Conservation (phyloP, 768 basidiomycete species). For the Kwoniella sp. region DNA sequence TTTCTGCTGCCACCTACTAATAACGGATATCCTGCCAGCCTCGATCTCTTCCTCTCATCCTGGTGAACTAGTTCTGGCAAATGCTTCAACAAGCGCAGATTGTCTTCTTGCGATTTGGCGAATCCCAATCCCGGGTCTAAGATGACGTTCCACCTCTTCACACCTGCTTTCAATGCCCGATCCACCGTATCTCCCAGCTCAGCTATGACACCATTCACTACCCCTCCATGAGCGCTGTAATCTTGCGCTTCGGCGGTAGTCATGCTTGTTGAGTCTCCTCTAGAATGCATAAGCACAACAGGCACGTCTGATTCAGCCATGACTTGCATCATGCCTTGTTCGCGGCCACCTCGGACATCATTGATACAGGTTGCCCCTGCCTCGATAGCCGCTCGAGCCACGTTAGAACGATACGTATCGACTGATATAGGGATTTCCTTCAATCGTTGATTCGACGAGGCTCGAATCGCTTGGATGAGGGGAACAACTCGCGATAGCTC, state of each 20-base stretch:
- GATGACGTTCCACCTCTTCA: conserved; percentile 84
- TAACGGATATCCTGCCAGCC: conserved; percentile 60
- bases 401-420: conserved; percentile 83
- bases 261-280: conserved; percentile 77
- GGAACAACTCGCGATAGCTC: conserved; percentile 75
- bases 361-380: conserved; percentile 93
- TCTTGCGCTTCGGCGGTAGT: conserved; percentile 63
- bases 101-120: conserved; percentile 78
- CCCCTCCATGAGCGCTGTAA: conserved; percentile 57
- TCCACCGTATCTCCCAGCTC: conserved; percentile 64
- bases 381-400: conserved; percentile 70
- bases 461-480: conserved; percentile 65
- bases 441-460: conserved; percentile 23
- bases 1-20: conserved; percentile 82
- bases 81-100: conserved; percentile 68
- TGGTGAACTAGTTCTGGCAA: conserved; percentile 58
- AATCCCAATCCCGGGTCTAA: conserved; percentile 93
- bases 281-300: conserved; percentile 89
- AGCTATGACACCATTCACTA: conserved; percentile 67
- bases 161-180: conserved; percentile 60
- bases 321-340: conserved; percentile 67
- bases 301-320: conserved; percentile 71
- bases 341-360: conserved; percentile 75
- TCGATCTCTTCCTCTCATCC: conserved; percentile 3
- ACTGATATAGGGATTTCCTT: conserved; percentile 67